Base-by-base conservation (phyloP, 768 basidiomycete genomes). In the Auriscalpium orientale region DNA sequence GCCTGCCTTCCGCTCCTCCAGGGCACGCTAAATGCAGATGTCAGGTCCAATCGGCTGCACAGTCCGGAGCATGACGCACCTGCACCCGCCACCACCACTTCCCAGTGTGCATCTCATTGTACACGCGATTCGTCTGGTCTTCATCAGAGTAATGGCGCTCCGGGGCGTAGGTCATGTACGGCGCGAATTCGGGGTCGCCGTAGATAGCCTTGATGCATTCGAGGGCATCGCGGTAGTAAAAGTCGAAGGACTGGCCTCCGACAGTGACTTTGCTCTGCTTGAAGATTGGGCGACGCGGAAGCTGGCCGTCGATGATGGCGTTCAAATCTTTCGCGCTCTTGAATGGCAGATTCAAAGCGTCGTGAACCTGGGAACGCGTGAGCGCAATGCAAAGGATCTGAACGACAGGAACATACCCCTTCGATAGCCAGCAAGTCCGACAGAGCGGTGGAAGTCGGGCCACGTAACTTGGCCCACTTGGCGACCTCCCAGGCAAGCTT, bases 41-140 rank as follows among this genome's bases (percentile, higher is more conserved):
- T 43, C 40, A 43, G 40, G n/a, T 10, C 40, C n/a, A n/a, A 10
- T 10, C 40, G 10, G 40, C 10, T 10, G 10, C 10, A 10, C 10
- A 43, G 10, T 10, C 10, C 10, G n/a, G n/a, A 10, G n/a, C n/a
- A n/a, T 10, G 43, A 44, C 18, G 2, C 18, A 65, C 67, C 62
- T 70, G 67, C 0, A 50, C 36, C 1, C 60, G 37, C 64, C 64
- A 64, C 65, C 65, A 67, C 66, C 63, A 65, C 28, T 67, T 57
- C 2, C 48, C 64, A 0, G 64, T 62, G 52, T 56, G 58, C 61
- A 64, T 65, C 49, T 66, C 61, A 47, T 60, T 49, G 20, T 60
- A 56, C 4, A 61, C 33, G 3, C 60, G 58, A 12, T 46, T 34
- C 9, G 12, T 43, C 4, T 40, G 20, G 8, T 16, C 22, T 3